Conservation (phyloP, 2,329 filamentous ascomycete genomes). For the Diaporthe sp. region DNA sequence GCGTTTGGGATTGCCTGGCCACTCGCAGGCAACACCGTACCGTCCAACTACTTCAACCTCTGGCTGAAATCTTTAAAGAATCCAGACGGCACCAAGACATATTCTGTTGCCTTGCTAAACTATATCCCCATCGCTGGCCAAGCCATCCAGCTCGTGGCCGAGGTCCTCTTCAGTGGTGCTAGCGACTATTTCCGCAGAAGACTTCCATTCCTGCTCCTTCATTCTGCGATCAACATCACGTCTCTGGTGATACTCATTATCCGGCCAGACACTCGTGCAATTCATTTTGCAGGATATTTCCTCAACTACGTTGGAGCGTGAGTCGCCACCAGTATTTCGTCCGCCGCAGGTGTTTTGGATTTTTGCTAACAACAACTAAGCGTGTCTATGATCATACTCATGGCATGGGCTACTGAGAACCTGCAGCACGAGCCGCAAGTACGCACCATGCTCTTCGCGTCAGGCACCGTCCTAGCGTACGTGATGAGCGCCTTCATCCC, state of each 20-base stretch:
- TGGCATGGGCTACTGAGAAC: constrained; percentile 31
- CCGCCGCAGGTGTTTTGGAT: background rate
- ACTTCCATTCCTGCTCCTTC: constrained; percentile 27
- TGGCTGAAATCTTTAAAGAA: constrained; percentile 37
- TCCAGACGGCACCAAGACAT: constrained; percentile 22
- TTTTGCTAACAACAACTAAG: background rate
- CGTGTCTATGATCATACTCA: constrained; percentile 30
- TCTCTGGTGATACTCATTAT: constrained; percentile 30
- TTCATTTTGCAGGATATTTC: constrained; percentile 32
- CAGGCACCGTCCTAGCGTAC: constrained; percentile 32
- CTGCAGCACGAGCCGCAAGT: constrained; percentile 32
- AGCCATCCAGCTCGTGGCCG: constrained; percentile 29
- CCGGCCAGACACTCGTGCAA: constrained; percentile 1
- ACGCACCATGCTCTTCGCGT: constrained; percentile 35
- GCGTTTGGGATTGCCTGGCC: constrained; percentile 31
- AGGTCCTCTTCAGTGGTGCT: constrained; percentile 32
- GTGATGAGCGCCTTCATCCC: constrained; percentile 32
- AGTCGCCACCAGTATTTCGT: background rate
- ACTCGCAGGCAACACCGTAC: constrained; percentile 20
- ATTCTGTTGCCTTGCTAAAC: constrained; percentile 34
- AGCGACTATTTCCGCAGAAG: constrained; percentile 27
- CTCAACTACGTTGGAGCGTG: constrained; percentile 34
- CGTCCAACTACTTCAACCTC: constrained; percentile 36
- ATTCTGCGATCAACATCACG: constrained; percentile 34
- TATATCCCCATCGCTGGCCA: constrained; percentile 36